A percentile compares a stretch with the other conserved stretches of the same genome.
These are phyloP conservation scores for Arabidopsis thaliana DNA, from an alignment of 345 rosid genomes.

Conservation along the genomic window TAIR10.1 NC_003075.7:9751501-9752000, in stretches of 20 bases:
- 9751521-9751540: conserved; percentile 16
- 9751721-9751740: background rate
- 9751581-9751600: conserved; percentile 13
- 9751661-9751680: conserved; percentile 30
- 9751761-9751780: too few species aligned
- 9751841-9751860: too few species aligned
- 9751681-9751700: background rate
- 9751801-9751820: too few species aligned
- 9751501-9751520: conserved; percentile 8
- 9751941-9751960: too few species aligned
- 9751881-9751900: too few species aligned
- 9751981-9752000: too few species aligned
- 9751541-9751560: background rate
- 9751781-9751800: too few species aligned
- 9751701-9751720: background rate
- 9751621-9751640: conserved; percentile 39
- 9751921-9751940: too few species aligned
- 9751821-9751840: too few species aligned
- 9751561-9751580: background rate
- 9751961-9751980: too few species aligned
- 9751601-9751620: background rate
- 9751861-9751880: too few species aligned
- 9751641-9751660: conserved; percentile 4
- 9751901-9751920: too few species aligned
- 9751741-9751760: background rate